Evolutionary conservation across 179 eudicot species (phyloP), one percentile per base, ranked within the genome.

Genomic region (Gypsophila paniculata): DNA sequence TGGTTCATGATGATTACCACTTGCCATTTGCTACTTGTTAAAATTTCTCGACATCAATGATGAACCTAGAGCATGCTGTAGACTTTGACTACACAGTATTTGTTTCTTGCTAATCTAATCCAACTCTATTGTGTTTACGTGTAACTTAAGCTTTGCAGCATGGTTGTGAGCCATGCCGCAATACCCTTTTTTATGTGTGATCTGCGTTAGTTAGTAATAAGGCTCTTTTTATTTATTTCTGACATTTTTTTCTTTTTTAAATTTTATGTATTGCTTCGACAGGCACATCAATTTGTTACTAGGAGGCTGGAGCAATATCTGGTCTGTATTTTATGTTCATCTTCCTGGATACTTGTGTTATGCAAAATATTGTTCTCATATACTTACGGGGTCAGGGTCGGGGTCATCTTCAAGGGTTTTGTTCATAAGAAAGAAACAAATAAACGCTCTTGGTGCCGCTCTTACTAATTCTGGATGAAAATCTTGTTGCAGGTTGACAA

Each of bases 211-310:
- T 71, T 49, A 71, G 36, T 26, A 10, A 19, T 57, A 58, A 17
- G 38, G 42, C 18, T 18, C 10, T 10, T 36, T 58, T 8, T 8
- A 49, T 29, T 38, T 29, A 10, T 46, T 63, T 21, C 38, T 19
- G 39, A 57, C 26, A 4, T 21, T 17, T 61, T 9, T 53, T 38
- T 70, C 18, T 17, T 61, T 9, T 53, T 38, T 70, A 21, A 46
- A 36, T 18, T 49, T 53, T 9, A n/a, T 62, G 69, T 26, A 17
- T 69, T 32, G 44, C 63, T 61, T 63, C 46, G 53, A 65, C 84
- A 95, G 99, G 99, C 82, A 59, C 89, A 86, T 84, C 99, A 95
- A 71, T 95, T 95, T 83, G 95, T 95, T 42, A 90, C 89, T n/a
- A 81, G 97, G 76, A 87, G 99, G 77, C 86, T 95, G 68, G 99